Evolutionary conservation across 371 early-diverging fungal genomes (phyloP).

Genomic region (Lichtheimia hyalospora): DNA sequence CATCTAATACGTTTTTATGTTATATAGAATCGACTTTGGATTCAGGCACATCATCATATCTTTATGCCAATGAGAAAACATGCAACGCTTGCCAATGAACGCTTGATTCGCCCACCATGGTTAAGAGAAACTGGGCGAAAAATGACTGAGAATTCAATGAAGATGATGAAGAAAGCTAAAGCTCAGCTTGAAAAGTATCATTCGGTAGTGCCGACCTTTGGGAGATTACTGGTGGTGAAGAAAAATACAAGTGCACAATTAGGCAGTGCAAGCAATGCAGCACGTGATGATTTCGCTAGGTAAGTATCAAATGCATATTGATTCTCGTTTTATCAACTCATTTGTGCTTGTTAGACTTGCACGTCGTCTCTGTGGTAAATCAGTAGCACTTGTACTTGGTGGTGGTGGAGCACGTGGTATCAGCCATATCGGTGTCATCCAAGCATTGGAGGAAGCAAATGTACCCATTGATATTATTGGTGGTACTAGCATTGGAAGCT

Average conservation of each 20-base stretch:
- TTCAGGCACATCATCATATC: constrained; percentile 96
- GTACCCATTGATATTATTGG: constrained; percentile 99
- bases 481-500: constrained; percentile 98
- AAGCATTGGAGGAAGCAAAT: constrained; percentile 97
- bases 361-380: constrained; percentile 89
- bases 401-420: constrained; percentile 99
- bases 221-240: constrained; percentile 32
- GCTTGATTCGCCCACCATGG: constrained; percentile 51
- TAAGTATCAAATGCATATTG: constrained; percentile 8
- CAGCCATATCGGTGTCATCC: constrained; percentile 95
- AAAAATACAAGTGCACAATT: constrained; percentile 25
- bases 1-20: background rate
- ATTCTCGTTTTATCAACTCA: background rate
- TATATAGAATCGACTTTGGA: constrained; percentile 83
- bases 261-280: constrained; percentile 24
- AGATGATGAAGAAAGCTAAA: constrained; percentile 61
- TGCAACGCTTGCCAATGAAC: constrained; percentile 21
- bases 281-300: constrained; percentile 70
- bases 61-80: constrained; percentile 77
- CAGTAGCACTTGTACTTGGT: constrained; percentile 98
- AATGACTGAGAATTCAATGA: constrained; percentile 53
- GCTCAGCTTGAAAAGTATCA: constrained; percentile 74
- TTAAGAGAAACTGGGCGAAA: constrained; percentile 53
- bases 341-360: constrained; percentile 65
- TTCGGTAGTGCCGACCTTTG: constrained; percentile 41